Evolutionary conservation across 768 basidiomycete species (phyloP), one percentile per base, ranked within the genome.

Genomic region (Dioszegia aurantiaca): DNA sequence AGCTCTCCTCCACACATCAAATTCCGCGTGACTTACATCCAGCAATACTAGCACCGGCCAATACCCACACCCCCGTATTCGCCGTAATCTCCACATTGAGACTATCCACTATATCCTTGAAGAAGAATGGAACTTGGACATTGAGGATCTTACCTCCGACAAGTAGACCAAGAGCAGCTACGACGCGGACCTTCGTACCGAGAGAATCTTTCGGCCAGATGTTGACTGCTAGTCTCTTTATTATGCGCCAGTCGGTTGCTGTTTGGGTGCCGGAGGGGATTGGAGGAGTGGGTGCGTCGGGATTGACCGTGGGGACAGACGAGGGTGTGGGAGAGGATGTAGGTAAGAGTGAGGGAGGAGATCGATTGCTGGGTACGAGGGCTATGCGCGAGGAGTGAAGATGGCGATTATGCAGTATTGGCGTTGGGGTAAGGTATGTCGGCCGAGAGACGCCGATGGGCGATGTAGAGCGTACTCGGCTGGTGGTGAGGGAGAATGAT

Each of bases 81-180:
- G 85, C 77, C 12, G 86, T 83, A 31, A 95, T 80, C 26, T 88
- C 85, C 30, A 98, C 80, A 68, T 97, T 95, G 61, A 99, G 80
- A 1, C 88, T 77, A 73, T 99, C 94, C 52, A 99, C 85, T 41
- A 99, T 83, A 26, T 82, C 77, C 78, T 97, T 98, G 83, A 99
- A 99, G 60, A 98, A 79, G 64, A 90, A 83, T 0, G 95, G 95
- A n/a, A 99, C 93, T 81, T 98, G 94, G 0, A 99, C 95, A 73
- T 97, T 99, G 56, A 97, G 78, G 52, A 92, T 90, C 83, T 99
- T 99, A 51, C 90, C 91, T 16, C 82, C 79, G 43, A 97, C 81
- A 42, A 97, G 80, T 61, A 98, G 77, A 0, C 79, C 83, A 49
- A 99, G 83, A 0, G 94, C 95, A 2, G 89, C 77, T 0, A 95